Conservation (phyloP, 805 yeast genomes). For the Candida sphagnicola region DNA sequence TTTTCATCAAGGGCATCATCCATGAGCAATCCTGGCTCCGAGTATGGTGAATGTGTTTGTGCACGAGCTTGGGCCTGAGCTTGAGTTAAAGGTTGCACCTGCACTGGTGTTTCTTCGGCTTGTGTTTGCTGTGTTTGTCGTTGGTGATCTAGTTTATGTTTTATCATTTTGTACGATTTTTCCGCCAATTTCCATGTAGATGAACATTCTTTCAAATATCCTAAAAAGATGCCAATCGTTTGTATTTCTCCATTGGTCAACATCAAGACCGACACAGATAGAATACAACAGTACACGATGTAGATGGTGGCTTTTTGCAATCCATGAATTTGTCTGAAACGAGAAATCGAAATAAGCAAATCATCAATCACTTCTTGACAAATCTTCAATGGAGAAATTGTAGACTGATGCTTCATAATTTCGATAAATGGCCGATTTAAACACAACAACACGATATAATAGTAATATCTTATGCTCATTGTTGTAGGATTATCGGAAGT, state of each 20-base stretch:
- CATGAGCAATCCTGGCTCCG: conserved; percentile 10
- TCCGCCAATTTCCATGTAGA: conserved; percentile 46
- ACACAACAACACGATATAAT: conserved; percentile 55
- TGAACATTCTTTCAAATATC: conserved; percentile 36
- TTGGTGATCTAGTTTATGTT: conserved; percentile 23
- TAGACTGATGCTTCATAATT: conserved; percentile 15
- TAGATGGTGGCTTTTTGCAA: conserved; percentile 40
- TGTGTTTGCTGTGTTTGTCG: not conserved
- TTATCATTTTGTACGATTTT: conserved; percentile 40
- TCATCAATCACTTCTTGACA: conserved; percentile 41
- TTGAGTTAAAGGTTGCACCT: too few species aligned
- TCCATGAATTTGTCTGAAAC: conserved; percentile 38
- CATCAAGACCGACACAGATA: conserved; percentile 40
- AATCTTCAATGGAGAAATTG: conserved; percentile 28
- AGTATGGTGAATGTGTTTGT: not conserved
- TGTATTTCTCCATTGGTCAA: conserved; percentile 26
- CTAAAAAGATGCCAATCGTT: conserved; percentile 32
- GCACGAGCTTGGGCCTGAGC: not conserved
- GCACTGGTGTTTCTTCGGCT: too few species aligned
- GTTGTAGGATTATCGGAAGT: conserved; percentile 52
- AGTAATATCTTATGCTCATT: conserved; percentile 51
- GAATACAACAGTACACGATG: conserved; percentile 44
- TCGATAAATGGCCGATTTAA: conserved; percentile 59
- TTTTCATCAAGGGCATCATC: conserved; percentile 15
- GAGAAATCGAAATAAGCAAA: conserved; percentile 31